phyloP scores from a whole-genome alignment of 2,329 filamentous ascomycete genomes.

The Trichoderma lentiforme region DNA sequence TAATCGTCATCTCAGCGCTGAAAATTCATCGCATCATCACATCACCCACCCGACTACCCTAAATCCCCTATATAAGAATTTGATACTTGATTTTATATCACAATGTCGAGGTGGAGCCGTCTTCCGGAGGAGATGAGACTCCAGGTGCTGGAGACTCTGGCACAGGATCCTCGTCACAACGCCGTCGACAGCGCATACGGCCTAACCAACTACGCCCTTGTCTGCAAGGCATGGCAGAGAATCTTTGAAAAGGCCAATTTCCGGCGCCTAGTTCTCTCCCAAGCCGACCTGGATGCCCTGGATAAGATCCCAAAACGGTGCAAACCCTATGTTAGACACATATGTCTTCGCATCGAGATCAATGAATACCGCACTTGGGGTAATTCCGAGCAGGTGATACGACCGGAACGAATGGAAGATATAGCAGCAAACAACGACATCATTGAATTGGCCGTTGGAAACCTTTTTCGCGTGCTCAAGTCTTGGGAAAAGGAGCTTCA shows the following conservation, averaged over 20 bases:
- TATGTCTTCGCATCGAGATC: constrained; percentile 11
- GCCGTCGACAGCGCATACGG: neutral
- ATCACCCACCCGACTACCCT: neutral
- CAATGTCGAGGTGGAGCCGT: neutral
- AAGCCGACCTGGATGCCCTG: neutral
- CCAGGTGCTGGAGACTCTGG: constrained; percentile 3
- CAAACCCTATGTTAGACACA: neutral
- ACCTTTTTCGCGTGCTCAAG: neutral
- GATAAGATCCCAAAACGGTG: neutral
- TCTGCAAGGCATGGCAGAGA: constrained; percentile 1
- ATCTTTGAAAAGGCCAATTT: neutral
- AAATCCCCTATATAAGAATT: neutral
- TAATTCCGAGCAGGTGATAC: neutral
- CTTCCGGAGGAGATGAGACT: constrained; percentile 5
- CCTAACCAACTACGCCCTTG: constrained; percentile 3
- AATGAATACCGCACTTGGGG: neutral
- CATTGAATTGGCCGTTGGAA: neutral
- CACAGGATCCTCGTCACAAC: neutral
- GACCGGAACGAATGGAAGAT: neutral
- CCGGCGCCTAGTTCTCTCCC: neutral
- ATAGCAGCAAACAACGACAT: neutral
- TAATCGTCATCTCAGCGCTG: neutral
- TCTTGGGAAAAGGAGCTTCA: neutral
- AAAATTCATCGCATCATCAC: neutral
- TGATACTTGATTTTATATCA: neutral